Conservation (phyloP, 805 yeast genomes). For the Priceomyces carsonii region DNA sequence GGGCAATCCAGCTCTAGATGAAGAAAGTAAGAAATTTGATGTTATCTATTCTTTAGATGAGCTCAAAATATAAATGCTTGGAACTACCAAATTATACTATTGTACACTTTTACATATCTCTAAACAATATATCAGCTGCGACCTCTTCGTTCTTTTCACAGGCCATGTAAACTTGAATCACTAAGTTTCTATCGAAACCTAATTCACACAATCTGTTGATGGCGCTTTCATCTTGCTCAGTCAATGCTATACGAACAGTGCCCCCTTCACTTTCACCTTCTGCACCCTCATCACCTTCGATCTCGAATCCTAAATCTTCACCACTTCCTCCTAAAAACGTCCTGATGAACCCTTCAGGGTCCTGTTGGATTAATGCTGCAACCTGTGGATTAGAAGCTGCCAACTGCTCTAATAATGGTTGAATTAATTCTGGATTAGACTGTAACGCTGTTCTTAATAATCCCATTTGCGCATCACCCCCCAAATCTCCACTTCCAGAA, state of each 20-base stretch:
- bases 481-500: slow-evolving; percentile 39
- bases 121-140: slow-evolving; percentile 88
- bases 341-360: slow-evolving; percentile 88
- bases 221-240: slow-evolving; percentile 87
- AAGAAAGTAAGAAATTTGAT: slow-evolving; percentile 28
- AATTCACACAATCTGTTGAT: slow-evolving; percentile 85
- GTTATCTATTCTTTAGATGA: slow-evolving; percentile 20
- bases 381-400: slow-evolving; percentile 82
- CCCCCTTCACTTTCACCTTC: slow-evolving; percentile 33
- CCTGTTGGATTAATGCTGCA: slow-evolving; percentile 73
- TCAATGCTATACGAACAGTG: slow-evolving; percentile 56
- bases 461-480: slow-evolving; percentile 48
- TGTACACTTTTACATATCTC: slow-evolving; percentile 34
- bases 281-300: slow-evolving; percentile 38
- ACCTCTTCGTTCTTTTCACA: slow-evolving; percentile 97
- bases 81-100: slow-evolving; percentile 8
- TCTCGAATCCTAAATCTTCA: slow-evolving; percentile 48
- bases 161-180: slow-evolving; percentile 92
- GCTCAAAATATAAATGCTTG: slow-evolving; percentile 5
- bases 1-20: slow-evolving; percentile 62
- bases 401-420: slow-evolving; percentile 78
- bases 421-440: slow-evolving; percentile 85
- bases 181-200: slow-evolving; percentile 87
- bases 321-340: slow-evolving; percentile 65
- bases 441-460: slow-evolving; percentile 74